These are phyloP conservation scores for Fusarium nelsonii DNA, from an alignment of 2,329 filamentous ascomycete species.

Conservation along the genomic window DNA sequence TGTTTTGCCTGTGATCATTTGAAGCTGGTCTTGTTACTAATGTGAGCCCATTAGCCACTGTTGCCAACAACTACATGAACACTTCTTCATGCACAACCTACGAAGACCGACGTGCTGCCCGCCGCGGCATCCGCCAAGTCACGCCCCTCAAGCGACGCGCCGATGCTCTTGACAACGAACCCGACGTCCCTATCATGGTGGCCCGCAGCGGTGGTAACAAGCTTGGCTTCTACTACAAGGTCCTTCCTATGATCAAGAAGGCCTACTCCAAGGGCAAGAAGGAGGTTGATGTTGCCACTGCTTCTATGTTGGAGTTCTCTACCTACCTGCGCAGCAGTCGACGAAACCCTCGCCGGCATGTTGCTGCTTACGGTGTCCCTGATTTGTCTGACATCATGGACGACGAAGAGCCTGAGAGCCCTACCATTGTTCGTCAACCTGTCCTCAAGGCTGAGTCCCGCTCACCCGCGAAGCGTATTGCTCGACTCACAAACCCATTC, in stretches of 20 bases:
- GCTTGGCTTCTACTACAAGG: slow-evolving; percentile 43
- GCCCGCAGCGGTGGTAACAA: slow-evolving; percentile 46
- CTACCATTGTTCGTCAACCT: slow-evolving; percentile 42
- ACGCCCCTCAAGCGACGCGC: slow-evolving; percentile 50
- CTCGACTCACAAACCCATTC: slow-evolving; percentile 47
- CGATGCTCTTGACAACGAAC: slow-evolving; percentile 18
- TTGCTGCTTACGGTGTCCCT: slow-evolving; percentile 44
- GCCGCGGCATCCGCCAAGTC: slow-evolving; percentile 25
- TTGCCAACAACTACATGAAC: slow-evolving; percentile 43
- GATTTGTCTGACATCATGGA: slow-evolving; percentile 49
- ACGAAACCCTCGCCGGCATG: slow-evolving; percentile 40
- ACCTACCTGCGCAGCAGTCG: slow-evolving; percentile 36
- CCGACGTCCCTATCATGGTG: neutral
- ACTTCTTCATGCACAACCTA: slow-evolving; percentile 25
- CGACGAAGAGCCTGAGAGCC: slow-evolving; percentile 48
- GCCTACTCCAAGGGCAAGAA: slow-evolving; percentile 37
- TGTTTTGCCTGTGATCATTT: neutral
- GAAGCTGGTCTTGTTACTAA: slow-evolving; percentile 20
- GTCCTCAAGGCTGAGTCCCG: slow-evolving; percentile 42
- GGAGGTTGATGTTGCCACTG: slow-evolving; percentile 45
- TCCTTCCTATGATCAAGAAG: slow-evolving; percentile 45
- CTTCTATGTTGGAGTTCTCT: slow-evolving; percentile 46
- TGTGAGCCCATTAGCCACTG: slow-evolving; percentile 40
- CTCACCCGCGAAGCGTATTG: slow-evolving; percentile 51
- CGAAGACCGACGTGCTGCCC: slow-evolving; percentile 22